Base-by-base conservation (phyloP, 257 asterid genomes). In the Rubia yunnanensis region DNA sequence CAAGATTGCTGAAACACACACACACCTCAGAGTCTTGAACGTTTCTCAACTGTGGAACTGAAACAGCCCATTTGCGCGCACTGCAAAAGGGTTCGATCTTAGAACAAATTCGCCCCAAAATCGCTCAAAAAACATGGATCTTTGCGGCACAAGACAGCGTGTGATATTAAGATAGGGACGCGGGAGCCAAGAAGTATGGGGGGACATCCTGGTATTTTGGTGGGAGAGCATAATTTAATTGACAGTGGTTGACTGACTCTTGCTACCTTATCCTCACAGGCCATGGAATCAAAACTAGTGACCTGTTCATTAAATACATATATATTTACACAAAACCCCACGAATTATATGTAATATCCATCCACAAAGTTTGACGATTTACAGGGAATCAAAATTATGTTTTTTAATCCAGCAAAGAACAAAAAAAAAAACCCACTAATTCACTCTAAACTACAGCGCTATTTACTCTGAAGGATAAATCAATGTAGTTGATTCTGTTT, bases 391-490 rank as follows among this genome's bases (percentile, higher is more conserved):
- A 49, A 20, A n/a, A 50, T 20, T 50, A 5, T 44, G 52, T 50
- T 50, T 50, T 41, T 18, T 50, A n/a, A 53, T 13, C 7, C 28
- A 55, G 32, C 24, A 55, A 55, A 55, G 32, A 54, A 24, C 15
- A 54, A 9, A 24, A 54, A 2, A 44, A 44, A 11, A 18, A 56
- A 26, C 6, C 5, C 15, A 1, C 36, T 20, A 11, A 31, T 65
- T 20, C 20, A 65, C 7, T 44, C 52, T 17, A 44, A 1, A 14
- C 52, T 44, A 44, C 52, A 5, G 38, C 28, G 7, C 26, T 49
- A 14, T 20, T 62, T 27, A 74, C 83, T 38, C 63, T 84, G 57
- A 89, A 89, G 0, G 92, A 79, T 65, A 89, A 86, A 2, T 83
- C 94, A 53, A 64, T 78, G 0, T 74, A 23, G 63, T 65, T 39